Evolutionary conservation across 2,329 filamentous ascomycete species (phyloP).

Genomic region (Zasmidium angulare): DNA sequence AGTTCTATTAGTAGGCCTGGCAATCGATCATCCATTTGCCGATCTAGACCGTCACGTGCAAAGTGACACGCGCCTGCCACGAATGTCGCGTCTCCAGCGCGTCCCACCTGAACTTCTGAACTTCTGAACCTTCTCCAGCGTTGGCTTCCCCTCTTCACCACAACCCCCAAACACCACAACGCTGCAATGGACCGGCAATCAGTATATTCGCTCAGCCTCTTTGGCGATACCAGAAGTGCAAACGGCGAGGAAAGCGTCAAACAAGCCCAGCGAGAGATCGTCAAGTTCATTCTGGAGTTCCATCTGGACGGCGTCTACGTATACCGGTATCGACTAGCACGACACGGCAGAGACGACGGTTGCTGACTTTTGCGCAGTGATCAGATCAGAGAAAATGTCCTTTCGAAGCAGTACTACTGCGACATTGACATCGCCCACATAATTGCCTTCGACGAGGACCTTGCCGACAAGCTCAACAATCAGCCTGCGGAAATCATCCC

Average conservation of each 20-base stretch:
- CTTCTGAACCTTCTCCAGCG: background rate
- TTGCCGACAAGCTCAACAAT: constrained; percentile 84
- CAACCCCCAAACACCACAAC: constrained; percentile 6
- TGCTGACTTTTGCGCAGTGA: constrained; percentile 61
- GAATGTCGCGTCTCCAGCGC: constrained; percentile 6
- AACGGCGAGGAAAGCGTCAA: constrained; percentile 38
- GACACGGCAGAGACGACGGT: background rate
- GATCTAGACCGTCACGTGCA: too few species aligned
- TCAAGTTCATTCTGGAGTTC: constrained; percentile 91
- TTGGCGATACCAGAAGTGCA: constrained; percentile 46
- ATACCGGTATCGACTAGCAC: constrained; percentile 67
- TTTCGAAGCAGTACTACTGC: constrained; percentile 92
- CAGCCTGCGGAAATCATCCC: constrained; percentile 93
- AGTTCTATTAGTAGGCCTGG: background rate
- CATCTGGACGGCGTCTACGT: constrained; percentile 91
- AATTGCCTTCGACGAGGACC: constrained; percentile 93
- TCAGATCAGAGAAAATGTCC: constrained; percentile 90
- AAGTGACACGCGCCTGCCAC: too few species aligned
- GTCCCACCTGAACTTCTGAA: too few species aligned
- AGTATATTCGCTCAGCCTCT: constrained; percentile 81
- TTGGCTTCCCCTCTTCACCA: constrained; percentile 5
- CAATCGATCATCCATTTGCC: background rate
- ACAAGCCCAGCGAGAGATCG: constrained; percentile 73
- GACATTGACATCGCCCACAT: constrained; percentile 94
- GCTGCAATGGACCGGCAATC: constrained; percentile 78